Evolutionary conservation across 495 filamentous ascomycete species (phyloP).

Genomic region (Annulohypoxylon maeteangense): DNA sequence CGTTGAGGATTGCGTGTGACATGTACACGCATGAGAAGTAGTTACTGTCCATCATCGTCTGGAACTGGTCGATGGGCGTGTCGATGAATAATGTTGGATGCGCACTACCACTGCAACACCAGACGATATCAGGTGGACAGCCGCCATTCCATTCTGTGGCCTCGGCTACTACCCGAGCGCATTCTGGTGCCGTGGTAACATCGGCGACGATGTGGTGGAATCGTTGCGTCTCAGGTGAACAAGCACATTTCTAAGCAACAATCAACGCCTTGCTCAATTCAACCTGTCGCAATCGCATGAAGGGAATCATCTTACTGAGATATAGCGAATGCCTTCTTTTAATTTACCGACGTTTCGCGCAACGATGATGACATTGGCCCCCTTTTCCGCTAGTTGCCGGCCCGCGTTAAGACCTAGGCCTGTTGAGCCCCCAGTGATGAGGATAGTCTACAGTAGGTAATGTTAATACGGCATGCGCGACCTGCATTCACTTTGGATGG

Average conservation of each 20-base stretch:
- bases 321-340: background rate
- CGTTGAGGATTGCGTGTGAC: slow-evolving; percentile 70
- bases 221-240: background rate
- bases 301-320: background rate
- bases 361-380: slow-evolving; percentile 81
- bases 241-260: background rate
- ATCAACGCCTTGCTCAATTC: background rate
- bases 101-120: slow-evolving; percentile 80
- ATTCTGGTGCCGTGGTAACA: slow-evolving; percentile 65
- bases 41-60: slow-evolving; percentile 81
- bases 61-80: slow-evolving; percentile 64
- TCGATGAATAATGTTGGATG: slow-evolving; percentile 78
- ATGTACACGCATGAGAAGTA: slow-evolving; percentile 85
- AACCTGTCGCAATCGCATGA: background rate
- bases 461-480: slow-evolving; percentile 42
- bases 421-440: slow-evolving; percentile 85
- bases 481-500: too few relatives aligned
- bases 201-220: slow-evolving; percentile 2
- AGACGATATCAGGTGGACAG: slow-evolving; percentile 78
- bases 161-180: slow-evolving; percentile 71
- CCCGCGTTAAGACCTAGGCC: slow-evolving; percentile 81
- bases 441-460: slow-evolving; percentile 65
- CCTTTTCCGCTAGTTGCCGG: slow-evolving; percentile 74
- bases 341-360: slow-evolving; percentile 48
- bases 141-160: slow-evolving; percentile 77